phyloP scores from a whole-genome alignment of 192 early-diverging fungal genomes.

The Kickxella alabastrina region DNA sequence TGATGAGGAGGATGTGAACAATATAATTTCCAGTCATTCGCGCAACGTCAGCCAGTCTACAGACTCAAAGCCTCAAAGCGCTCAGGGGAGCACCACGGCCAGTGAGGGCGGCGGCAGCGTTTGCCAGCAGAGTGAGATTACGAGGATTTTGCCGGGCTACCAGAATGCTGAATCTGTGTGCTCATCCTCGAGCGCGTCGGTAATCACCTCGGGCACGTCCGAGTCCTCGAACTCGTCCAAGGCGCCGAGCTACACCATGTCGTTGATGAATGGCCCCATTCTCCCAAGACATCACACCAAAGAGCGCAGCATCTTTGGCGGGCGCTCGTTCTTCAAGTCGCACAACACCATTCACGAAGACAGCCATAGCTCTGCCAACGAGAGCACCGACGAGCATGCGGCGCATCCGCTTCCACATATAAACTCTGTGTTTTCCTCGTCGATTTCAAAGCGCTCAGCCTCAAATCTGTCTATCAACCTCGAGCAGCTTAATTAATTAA shows the following conservation, averaged over 20 bases:
- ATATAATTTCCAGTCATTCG: neutral
- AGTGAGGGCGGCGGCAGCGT: constrained; percentile 1
- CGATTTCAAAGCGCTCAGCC: constrained; percentile 2
- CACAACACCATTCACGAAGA: constrained; percentile 17
- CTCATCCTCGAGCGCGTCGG: constrained; percentile 12
- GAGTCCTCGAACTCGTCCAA: constrained; percentile 9
- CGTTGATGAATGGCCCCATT: constrained; percentile 29
- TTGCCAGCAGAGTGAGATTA: too few relatives aligned
- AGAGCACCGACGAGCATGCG: too few relatives aligned
- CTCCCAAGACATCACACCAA: constrained; percentile 21
- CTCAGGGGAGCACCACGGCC: neutral
- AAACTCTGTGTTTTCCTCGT: constrained; percentile 6
- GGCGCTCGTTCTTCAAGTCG: constrained; percentile 16
- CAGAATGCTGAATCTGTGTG: too few relatives aligned
- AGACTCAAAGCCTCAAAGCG: constrained; percentile 15
- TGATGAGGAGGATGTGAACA: constrained; percentile 4
- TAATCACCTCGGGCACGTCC: constrained; percentile 8
- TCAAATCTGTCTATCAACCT: constrained; percentile 32
- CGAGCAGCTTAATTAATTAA: constrained; percentile 9
- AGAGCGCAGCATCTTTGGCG: constrained; percentile 6
- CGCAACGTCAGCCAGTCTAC: neutral
- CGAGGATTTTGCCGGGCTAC: too few relatives aligned
- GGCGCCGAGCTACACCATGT: constrained; percentile 16
- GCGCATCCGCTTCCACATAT: constrained; percentile 5
- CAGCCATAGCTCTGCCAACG: too few relatives aligned